Evolutionary conservation across 2,329 filamentous ascomycete genomes (phyloP).

Genomic region (Colletotrichum sp.): DNA sequence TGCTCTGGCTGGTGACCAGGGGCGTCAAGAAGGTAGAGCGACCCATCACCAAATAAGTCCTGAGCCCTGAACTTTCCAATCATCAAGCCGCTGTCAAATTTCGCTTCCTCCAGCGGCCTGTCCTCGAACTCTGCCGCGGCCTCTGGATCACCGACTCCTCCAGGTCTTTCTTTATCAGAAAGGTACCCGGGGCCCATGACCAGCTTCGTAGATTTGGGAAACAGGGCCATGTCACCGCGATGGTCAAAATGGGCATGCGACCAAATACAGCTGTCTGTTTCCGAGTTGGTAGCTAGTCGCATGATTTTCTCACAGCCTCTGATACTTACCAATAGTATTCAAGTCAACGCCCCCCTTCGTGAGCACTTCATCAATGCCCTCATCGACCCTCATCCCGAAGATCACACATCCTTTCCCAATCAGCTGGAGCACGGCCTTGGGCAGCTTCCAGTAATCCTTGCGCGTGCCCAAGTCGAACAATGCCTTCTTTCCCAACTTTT

Average conservation of each 20-base stretch:
- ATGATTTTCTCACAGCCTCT: background rate
- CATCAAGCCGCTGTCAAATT: slow-evolving; percentile 18
- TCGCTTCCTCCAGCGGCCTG: slow-evolving; percentile 16
- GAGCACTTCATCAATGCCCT: slow-evolving; percentile 22
- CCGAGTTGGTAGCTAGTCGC: background rate
- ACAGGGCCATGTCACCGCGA: slow-evolving; percentile 28
- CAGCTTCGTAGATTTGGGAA: slow-evolving; percentile 25
- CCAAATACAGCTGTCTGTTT: slow-evolving; percentile 28
- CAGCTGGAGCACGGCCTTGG: background rate
- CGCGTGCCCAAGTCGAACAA: slow-evolving; percentile 22
- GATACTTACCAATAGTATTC: slow-evolving; percentile 5
- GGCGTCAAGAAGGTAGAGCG: slow-evolving; percentile 43
- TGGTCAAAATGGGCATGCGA: slow-evolving; percentile 34
- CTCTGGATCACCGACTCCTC: background rate
- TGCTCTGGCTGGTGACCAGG: slow-evolving; percentile 26
- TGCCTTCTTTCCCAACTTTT: slow-evolving; percentile 9
- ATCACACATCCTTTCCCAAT: slow-evolving; percentile 5
- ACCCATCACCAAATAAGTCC: slow-evolving; percentile 46
- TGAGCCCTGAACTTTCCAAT: slow-evolving; percentile 41
- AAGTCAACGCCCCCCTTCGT: slow-evolving; percentile 6
- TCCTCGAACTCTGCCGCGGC: slow-evolving; percentile 20
- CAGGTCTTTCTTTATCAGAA: background rate
- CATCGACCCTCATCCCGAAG: slow-evolving; percentile 10
- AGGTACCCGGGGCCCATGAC: slow-evolving; percentile 28
- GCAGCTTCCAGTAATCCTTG: slow-evolving; percentile 22